A percentile compares a stretch with the other conserved stretches of the same genome.
These are phyloP conservation scores for Phytophthora pini DNA, from an alignment of 352 stramenopile genomes.

Conservation along the genomic window DNA sequence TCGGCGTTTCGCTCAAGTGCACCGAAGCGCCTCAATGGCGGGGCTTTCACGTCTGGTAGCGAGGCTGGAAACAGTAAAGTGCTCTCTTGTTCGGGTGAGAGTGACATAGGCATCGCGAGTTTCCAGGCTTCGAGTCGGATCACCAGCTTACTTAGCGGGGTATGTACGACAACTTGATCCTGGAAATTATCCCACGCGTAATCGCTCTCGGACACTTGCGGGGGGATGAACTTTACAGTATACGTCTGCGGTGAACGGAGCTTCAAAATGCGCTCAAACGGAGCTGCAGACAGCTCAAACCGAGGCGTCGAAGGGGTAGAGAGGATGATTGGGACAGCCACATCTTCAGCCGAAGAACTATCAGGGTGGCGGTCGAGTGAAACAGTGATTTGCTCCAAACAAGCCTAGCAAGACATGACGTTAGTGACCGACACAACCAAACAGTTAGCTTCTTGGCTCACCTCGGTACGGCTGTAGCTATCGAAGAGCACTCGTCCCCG, in stretches of 20 bases:
- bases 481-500: slow-evolving; percentile 19
- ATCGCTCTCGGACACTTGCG: slow-evolving; percentile 48
- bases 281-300: slow-evolving; percentile 42
- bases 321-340: slow-evolving; percentile 50
- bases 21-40: slow-evolving; percentile 63
- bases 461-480: slow-evolving; percentile 20
- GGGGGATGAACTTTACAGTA: slow-evolving; percentile 49
- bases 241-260: slow-evolving; percentile 27
- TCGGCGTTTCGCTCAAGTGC: slow-evolving; percentile 46
- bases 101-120: background rate
- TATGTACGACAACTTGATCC: slow-evolving; percentile 71
- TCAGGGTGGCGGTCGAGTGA: slow-evolving; percentile 11
- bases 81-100: background rate
- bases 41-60: slow-evolving; percentile 44
- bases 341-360: slow-evolving; percentile 2
- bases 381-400: slow-evolving; percentile 21
- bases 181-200: slow-evolving; percentile 70
- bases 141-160: slow-evolving; percentile 53
- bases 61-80: slow-evolving; percentile 36
- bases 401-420: slow-evolving; percentile 12
- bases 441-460: slow-evolving; percentile 1
- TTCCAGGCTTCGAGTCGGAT: slow-evolving; percentile 50
- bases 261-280: slow-evolving; percentile 28
- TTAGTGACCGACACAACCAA: slow-evolving; percentile 6
- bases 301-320: slow-evolving; percentile 55